phyloP scores from a whole-genome alignment of 2,329 filamentous ascomycete genomes.

The Neoascochyta sp. region DNA sequence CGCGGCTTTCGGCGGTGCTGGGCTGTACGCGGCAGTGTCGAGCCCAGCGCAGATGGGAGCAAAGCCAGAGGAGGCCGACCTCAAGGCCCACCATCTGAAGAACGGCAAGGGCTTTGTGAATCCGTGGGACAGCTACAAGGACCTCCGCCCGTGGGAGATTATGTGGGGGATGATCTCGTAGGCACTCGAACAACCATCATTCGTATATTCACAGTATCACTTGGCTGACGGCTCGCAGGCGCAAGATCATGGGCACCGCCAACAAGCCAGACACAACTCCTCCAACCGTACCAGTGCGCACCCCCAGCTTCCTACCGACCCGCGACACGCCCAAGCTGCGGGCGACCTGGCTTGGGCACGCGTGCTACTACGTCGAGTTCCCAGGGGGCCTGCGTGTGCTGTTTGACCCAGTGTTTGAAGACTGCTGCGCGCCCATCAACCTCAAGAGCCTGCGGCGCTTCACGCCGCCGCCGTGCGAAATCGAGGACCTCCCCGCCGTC shows the following conservation, averaged over 20 bases:
- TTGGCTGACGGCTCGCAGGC: no score
- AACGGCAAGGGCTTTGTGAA: conserved; percentile 55
- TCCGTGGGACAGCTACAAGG: conserved; percentile 54
- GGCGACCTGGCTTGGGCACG: conserved; percentile 93
- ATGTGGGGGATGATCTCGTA: conserved; percentile 40
- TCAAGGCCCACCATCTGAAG: conserved; percentile 51
- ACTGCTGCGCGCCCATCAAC: conserved; percentile 74
- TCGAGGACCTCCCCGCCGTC: conserved; percentile 72
- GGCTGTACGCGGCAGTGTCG: conserved; percentile 42
- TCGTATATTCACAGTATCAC: neutral
- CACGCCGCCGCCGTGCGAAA: conserved; percentile 70
- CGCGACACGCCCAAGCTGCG: conserved; percentile 62
- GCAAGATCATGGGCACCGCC: conserved; percentile 48
- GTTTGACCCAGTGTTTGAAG: conserved; percentile 90
- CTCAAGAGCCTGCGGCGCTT: conserved; percentile 72
- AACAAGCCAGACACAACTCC: conserved; percentile 60
- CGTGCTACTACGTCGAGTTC: conserved; percentile 90
- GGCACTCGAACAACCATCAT: conserved; percentile 3
- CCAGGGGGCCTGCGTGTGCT: conserved; percentile 80
- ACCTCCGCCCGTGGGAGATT: conserved; percentile 37
- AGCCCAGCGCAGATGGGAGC: conserved; percentile 38
- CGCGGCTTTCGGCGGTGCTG: conserved; percentile 19
- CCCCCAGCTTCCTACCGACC: conserved; percentile 62
- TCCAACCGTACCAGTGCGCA: conserved; percentile 63
- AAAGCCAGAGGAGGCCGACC: conserved; percentile 45